phyloP scores from a whole-genome alignment of 2,329 filamentous ascomycete genomes.

The Xylogone sp. region DNA sequence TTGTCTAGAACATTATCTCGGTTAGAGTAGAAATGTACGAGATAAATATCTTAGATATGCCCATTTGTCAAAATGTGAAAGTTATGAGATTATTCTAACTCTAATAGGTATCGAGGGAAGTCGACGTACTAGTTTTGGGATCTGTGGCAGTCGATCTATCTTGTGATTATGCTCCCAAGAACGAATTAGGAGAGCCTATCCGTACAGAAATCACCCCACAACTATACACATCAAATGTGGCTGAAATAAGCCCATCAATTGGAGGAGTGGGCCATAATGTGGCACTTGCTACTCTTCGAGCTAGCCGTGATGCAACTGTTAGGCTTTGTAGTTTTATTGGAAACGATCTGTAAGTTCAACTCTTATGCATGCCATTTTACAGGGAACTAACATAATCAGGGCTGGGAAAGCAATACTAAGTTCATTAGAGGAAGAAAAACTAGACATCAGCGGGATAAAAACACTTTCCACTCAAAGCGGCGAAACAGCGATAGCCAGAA shows the following conservation, averaged over 20 bases:
- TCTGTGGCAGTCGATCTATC: conserved; percentile 83
- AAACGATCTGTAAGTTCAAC: conserved; percentile 62
- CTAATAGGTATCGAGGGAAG: conserved; percentile 13
- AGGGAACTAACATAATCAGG: conserved; percentile 30
- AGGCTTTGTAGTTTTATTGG: conserved; percentile 78
- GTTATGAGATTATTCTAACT: background rate
- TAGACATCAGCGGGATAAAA: conserved; percentile 59
- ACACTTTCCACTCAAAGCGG: background rate
- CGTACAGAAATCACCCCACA: conserved; percentile 17
- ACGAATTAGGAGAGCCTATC: conserved; percentile 37
- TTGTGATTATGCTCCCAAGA: conserved; percentile 63
- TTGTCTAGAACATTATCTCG: conserved; percentile 6
- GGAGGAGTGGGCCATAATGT: conserved; percentile 94
- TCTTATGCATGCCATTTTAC: background rate
- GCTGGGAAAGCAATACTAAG: conserved; percentile 71
- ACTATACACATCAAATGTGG: conserved; percentile 80
- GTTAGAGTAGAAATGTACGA: conserved; percentile 1
- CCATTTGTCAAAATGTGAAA: too few relatives aligned
- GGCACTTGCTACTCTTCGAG: conserved; percentile 73
- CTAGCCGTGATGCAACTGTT: conserved; percentile 55
- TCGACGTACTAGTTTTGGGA: conserved; percentile 83
- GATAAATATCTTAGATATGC: background rate
- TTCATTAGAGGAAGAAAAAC: conserved; percentile 58
- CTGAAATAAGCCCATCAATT: conserved; percentile 74
- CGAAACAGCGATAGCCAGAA: conserved; percentile 49